Conservation (phyloP, 2,329 filamentous ascomycete species). For the Ophiostoma australiae region DNA sequence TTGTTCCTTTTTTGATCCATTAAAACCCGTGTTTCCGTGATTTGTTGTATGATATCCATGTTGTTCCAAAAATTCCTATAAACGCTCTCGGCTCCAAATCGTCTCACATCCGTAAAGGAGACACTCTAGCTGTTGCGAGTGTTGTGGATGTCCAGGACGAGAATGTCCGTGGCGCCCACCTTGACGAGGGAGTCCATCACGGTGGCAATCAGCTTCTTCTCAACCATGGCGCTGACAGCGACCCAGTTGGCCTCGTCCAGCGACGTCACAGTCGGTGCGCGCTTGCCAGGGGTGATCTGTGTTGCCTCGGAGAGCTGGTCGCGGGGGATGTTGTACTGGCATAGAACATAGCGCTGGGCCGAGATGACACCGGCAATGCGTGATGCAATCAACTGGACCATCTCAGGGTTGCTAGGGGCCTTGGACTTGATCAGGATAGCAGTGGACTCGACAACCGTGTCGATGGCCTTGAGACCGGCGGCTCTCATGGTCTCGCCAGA, state of each 20-base stretch:
- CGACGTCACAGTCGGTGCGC: slow-evolving; percentile 84
- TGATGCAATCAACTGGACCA: slow-evolving; percentile 78
- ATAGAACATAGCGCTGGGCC: slow-evolving; percentile 88
- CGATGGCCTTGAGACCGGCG: slow-evolving; percentile 87
- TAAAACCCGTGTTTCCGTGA: not conserved
- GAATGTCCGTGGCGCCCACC: slow-evolving; percentile 75
- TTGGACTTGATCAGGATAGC: slow-evolving; percentile 91
- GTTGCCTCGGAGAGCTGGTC: slow-evolving; percentile 60
- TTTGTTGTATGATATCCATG: not conserved
- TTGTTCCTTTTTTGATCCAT: not conserved
- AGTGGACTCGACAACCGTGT: slow-evolving; percentile 82
- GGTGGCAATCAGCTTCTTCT: slow-evolving; percentile 75
- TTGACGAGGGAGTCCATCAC: slow-evolving; percentile 80
- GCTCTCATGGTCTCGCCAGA: slow-evolving; percentile 98
- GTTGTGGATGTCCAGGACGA: slow-evolving; percentile 83
- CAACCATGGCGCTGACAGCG: slow-evolving; percentile 89
- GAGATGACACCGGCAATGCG: slow-evolving; percentile 92
- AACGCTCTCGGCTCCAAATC: not conserved
- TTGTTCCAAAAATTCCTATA: not conserved
- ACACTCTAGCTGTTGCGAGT: slow-evolving; percentile 30
- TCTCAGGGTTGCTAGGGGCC: slow-evolving; percentile 68
- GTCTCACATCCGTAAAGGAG: not conserved
- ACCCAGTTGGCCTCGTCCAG: slow-evolving; percentile 89
- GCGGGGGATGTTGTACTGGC: slow-evolving; percentile 90
- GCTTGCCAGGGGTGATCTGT: slow-evolving; percentile 84